phyloP scores from a whole-genome alignment of 2,329 filamentous ascomycete species.

The Pseudogymnoascus sp. region DNA sequence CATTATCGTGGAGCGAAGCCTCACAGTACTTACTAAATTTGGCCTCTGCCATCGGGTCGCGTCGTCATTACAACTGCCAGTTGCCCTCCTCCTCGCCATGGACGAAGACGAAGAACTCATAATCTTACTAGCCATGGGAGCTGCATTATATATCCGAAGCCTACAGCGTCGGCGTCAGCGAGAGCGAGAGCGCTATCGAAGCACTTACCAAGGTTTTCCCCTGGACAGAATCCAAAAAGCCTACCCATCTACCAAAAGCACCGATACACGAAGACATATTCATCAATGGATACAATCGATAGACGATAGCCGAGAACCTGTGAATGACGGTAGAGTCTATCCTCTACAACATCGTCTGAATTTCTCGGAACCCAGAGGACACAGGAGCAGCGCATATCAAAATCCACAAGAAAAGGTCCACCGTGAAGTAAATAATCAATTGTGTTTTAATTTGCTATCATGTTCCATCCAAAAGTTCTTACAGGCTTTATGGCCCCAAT shows the following conservation, averaged over 20 bases:
- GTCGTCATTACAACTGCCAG: not conserved
- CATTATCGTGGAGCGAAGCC: not conserved
- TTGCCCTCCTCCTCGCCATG: not conserved
- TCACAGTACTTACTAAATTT: not conserved
- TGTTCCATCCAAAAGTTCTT: conserved; percentile 79
- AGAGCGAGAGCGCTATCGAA: not conserved
- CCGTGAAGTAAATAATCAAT: not conserved
- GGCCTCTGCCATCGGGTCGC: not conserved
- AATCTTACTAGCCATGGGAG: not conserved
- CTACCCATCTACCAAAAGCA: not conserved
- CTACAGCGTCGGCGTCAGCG: not conserved
- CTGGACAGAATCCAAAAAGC: not conserved
- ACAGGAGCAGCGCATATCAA: not conserved
- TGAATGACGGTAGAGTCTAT: not conserved
- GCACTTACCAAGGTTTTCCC: not conserved
- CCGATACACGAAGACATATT: not conserved
- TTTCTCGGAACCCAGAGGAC: not conserved
- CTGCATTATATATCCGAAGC: not conserved
- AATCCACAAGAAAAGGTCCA: not conserved
- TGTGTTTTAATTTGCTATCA: conserved; percentile 56
- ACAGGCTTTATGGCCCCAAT: conserved; percentile 75
- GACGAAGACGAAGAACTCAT: not conserved
- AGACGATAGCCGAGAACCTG: not conserved
- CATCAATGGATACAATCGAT: not conserved
- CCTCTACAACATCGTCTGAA: not conserved